A percentile compares a stretch with the other conserved stretches of the same genome.
Conservation (phyloP, 805 yeast species). For the Teunomyces stri region DNA sequence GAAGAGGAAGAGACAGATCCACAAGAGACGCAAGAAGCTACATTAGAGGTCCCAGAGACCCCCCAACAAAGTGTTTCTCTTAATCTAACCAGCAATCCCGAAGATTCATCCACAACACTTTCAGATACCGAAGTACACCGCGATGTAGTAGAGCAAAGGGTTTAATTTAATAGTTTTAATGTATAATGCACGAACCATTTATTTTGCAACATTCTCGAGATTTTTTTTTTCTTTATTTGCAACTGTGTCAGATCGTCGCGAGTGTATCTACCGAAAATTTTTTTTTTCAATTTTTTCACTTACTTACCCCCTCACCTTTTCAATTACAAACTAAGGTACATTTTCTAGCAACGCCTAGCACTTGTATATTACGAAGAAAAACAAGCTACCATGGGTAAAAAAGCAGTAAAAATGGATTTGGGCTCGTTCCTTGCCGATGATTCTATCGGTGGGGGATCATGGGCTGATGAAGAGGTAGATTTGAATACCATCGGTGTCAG, state of each 20-base stretch:
- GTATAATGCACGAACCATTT: not conserved
- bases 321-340: not conserved
- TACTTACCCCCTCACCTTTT: not conserved
- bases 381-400: constrained; percentile 32
- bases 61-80: not conserved
- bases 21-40: not conserved
- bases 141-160: constrained; percentile 21
- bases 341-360: not conserved
- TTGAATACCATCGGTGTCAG: constrained; percentile 60
- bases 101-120: not conserved
- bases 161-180: constrained; percentile 3
- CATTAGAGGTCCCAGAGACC: not conserved
- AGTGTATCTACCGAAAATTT: constrained; percentile 2
- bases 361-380: not conserved
- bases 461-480: constrained; percentile 86
- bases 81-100: not conserved
- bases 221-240: not conserved
- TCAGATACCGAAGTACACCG: constrained; percentile 11
- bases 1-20: constrained; percentile 7
- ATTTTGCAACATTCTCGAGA: not conserved
- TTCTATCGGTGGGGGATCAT: constrained; percentile 66
- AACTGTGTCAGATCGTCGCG: not conserved
- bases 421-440: constrained; percentile 81
- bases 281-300: not conserved
- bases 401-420: constrained; percentile 77